phyloP scores from a whole-genome alignment of 2,329 filamentous ascomycete species.

The Venturia asperata region DNA sequence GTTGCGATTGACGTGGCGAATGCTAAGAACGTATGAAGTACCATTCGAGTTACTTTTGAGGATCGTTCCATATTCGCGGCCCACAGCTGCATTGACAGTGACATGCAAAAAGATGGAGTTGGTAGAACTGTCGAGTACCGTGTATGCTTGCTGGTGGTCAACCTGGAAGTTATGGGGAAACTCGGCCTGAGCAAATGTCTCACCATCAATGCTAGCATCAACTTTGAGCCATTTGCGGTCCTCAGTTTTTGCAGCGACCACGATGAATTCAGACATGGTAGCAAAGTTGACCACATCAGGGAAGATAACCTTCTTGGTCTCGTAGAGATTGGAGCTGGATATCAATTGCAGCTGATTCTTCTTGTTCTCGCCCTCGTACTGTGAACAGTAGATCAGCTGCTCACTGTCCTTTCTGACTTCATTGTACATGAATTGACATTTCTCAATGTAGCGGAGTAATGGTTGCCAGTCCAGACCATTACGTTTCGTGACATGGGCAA shows the following conservation, averaged over 20 bases:
- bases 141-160: conserved; percentile 74
- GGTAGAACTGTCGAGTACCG: conserved; percentile 87
- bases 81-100: conserved; percentile 60
- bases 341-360: conserved; percentile 61
- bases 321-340: conserved; percentile 74
- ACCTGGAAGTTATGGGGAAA: conserved; percentile 84
- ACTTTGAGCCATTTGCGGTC: conserved; percentile 64
- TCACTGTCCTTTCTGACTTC: conserved; percentile 52
- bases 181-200: conserved; percentile 69
- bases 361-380: conserved; percentile 55
- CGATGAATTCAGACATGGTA: conserved; percentile 93
- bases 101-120: conserved; percentile 94
- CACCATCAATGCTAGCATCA: conserved; percentile 77
- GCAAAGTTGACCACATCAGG: conserved; percentile 76
- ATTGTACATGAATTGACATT: conserved; percentile 79
- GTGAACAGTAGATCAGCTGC: conserved; percentile 58
- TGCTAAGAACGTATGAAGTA: conserved; percentile 83
- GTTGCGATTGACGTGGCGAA: conserved; percentile 75
- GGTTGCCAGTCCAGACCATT: conserved; percentile 71
- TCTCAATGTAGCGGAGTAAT: conserved; percentile 64
- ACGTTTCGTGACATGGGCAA: conserved; percentile 71
- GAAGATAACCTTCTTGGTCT: conserved; percentile 55
- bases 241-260: conserved; percentile 67
- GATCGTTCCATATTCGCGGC: conserved; percentile 71
- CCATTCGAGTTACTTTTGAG: conserved; percentile 99